phyloP scores from a whole-genome alignment of 176 grass and related monocot genomes.

The Pharus latifolius region DNA sequence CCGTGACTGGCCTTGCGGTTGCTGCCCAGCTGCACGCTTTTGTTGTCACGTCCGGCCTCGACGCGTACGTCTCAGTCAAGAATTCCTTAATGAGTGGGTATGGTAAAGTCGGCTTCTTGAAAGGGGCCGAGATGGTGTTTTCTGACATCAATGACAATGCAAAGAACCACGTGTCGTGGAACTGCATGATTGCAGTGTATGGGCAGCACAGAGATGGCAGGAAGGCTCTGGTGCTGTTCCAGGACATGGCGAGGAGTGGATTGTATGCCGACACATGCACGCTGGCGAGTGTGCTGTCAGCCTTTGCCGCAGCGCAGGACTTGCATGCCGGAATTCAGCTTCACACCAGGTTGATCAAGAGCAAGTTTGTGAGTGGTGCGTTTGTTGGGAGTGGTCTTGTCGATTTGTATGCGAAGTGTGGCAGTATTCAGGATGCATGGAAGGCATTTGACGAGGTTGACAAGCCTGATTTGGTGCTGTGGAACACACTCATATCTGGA shows the following conservation, averaged over 20 bases:
- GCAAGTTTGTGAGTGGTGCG: neutral
- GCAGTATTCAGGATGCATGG: slow-evolving; percentile 10
- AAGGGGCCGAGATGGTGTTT: slow-evolving; percentile 16
- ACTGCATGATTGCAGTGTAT: slow-evolving; percentile 40
- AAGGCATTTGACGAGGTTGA: slow-evolving; percentile 27
- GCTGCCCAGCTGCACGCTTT: slow-evolving; percentile 26
- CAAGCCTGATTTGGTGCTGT: slow-evolving; percentile 33
- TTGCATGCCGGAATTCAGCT: slow-evolving; percentile 12
- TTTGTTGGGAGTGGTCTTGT: slow-evolving; percentile 32
- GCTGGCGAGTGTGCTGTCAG: slow-evolving; percentile 31
- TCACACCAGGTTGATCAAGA: slow-evolving; percentile 26
- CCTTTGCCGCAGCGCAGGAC: slow-evolving; percentile 15
- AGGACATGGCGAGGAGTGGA: slow-evolving; percentile 26
- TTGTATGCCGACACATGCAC: slow-evolving; percentile 27
- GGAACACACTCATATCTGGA: slow-evolving; percentile 40
- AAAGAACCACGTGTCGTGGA: slow-evolving; percentile 30
- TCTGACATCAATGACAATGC: neutral
- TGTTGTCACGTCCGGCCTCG: slow-evolving; percentile 6
- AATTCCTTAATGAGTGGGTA: slow-evolving; percentile 35
- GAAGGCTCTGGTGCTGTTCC: slow-evolving; percentile 28
- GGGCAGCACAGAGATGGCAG: slow-evolving; percentile 21
- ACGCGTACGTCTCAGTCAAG: slow-evolving; percentile 25
- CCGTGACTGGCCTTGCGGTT: neutral
- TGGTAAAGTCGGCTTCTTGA: slow-evolving; percentile 17
- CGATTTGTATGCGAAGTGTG: slow-evolving; percentile 34